Evolutionary conservation across 306 rosid genomes (phyloP).

Genomic region (Oemleria cerasiformis): DNA sequence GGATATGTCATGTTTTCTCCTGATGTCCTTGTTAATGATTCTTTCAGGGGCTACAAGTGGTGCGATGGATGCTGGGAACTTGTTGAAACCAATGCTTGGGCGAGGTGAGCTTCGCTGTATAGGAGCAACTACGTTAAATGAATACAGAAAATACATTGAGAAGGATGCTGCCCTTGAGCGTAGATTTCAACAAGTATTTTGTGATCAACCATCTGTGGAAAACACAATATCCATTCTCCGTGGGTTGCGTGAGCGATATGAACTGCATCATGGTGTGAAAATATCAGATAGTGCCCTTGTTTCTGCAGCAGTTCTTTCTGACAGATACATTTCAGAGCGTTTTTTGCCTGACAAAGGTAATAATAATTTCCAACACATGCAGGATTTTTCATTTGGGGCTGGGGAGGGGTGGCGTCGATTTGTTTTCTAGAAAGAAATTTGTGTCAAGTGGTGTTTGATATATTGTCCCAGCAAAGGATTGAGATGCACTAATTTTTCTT

Average conservation of each 20-base stretch:
- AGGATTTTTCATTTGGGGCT: neutral
- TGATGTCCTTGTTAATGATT: slow-evolving; percentile 30
- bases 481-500: neutral
- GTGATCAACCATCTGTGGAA: slow-evolving; percentile 89
- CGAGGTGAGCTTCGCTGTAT: slow-evolving; percentile 97
- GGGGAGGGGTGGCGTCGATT: neutral
- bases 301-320: slow-evolving; percentile 92
- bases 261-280: slow-evolving; percentile 97
- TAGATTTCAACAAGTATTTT: slow-evolving; percentile 93
- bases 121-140: slow-evolving; percentile 93
- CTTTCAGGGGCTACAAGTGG: slow-evolving; percentile 87
- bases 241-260: slow-evolving; percentile 94
- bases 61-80: slow-evolving; percentile 99
- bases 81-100: slow-evolving; percentile 98
- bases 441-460: neutral
- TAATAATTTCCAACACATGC: neutral
- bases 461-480: neutral
- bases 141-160: slow-evolving; percentile 88
- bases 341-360: slow-evolving; percentile 94
- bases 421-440: neutral
- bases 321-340: slow-evolving; percentile 84
- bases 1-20: neutral
- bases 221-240: slow-evolving; percentile 95
- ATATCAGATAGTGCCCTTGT: slow-evolving; percentile 97
- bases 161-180: slow-evolving; percentile 98